Base-by-base conservation (phyloP, 108 stramenopile species). In the Discostella stelligeroides region DNA sequence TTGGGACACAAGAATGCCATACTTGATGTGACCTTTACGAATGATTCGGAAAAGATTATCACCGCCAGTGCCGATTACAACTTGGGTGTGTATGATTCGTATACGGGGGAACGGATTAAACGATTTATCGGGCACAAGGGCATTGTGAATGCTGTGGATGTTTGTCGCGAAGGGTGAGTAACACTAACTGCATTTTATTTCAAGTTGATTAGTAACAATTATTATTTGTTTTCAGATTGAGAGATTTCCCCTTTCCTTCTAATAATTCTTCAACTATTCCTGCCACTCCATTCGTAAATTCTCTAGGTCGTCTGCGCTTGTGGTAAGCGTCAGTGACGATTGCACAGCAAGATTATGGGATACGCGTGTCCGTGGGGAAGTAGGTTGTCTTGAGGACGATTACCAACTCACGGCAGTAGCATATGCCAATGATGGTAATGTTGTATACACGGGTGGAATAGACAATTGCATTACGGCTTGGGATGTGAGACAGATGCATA, bases 1-100 rank as follows among this genome's bases (percentile, higher is more conserved):
- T 30, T 59, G 4, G 96, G 92, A 10, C 96, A 97, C 67, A 95
- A 92, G 74, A 97, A 95, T 75, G 96, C 96, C 4, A 81, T 97
- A 7, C 55, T 97, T 24, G 92, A 97, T 71, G 27, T 89, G 23
- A 67, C 72, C 46, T 97, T 88, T 80, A 74, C 83, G 3, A 65
- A 67, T 25, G 75, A 87, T 68, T 63, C 82, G 1, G 76, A 81
- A 37, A 63, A 70, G 15, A 61, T 97, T 43, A 78, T 86, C 15
- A 87, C 92, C 7, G 84, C 85, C 20, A 86, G 86, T 43, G 94
- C 94, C 12, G 96, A 97, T 75, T 89, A 88, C 34, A 88, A 87
- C 24, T 63, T 89, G 24, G 85, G 73, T 2, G 70, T 88, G 39
- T 95, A 86, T 82, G 94, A 97, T 70, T 68, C 76, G 30, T 54